Evolutionary conservation across 2,329 filamentous ascomycete genomes (phyloP), one percentile per base, ranked within the genome.

Genomic region (Colletotrichum lindemuthianum): DNA sequence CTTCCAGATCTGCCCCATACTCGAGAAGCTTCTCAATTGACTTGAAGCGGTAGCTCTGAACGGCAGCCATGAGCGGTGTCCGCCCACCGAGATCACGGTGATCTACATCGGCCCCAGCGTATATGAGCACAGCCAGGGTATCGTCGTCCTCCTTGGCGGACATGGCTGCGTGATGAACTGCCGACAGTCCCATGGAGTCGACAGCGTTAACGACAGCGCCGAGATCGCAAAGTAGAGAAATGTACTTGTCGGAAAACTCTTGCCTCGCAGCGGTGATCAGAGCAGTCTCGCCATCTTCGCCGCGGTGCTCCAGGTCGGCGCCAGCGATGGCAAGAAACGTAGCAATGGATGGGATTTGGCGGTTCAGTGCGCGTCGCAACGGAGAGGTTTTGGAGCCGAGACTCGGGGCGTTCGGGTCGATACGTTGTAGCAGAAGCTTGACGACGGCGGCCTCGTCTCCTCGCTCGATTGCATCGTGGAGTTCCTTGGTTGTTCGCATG

Each of bases 381-480:
- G 70, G 71, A 2, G 68, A 60, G 7, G 66, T 39, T 32, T 50
- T 63, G 6, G 65, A 67, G 33, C 64, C 66, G 6, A 61, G 45
- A 8, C 59, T 60, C 16, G 58, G 61, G 9, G 67, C 51, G 49
- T 69, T 70, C 10, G 70, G 70, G 47, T 71, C 64, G 37, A 68
- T 67, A 6, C 66, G 52, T 32, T 69, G 61, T 33, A 68, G 55
- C 9, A 72, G 57, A 3, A 72, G 64, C 48, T 60, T 63, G 9
- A 71, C 63, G 16, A 72, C 66, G 47, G 68, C 63, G 9, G 65
- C 58, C 9, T 60, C 58, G 34, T 71, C 70, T 34, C 50, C 63
- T 43, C 55, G 52, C 24, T 72, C 70, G 39, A 72, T 72, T 58
- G 71, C 71, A 13, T 68, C 59, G 54, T 72, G 71, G 16, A 72